phyloP scores from a whole-genome alignment of 108 stramenopile species.

The Skeletonema tropicum region DNA sequence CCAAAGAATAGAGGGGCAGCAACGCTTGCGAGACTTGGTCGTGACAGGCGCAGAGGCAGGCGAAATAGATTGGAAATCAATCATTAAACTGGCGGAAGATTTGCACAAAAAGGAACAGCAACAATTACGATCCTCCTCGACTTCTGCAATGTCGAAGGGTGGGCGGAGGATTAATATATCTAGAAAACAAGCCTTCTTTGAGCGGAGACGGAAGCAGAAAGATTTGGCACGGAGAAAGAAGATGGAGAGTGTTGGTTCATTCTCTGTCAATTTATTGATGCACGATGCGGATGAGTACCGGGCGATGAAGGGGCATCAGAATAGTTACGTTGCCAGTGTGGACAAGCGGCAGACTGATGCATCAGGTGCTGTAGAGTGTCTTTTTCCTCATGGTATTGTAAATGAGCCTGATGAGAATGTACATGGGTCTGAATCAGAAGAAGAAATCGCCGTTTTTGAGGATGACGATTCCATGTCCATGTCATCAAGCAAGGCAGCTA shows the following conservation, averaged over 20 bases:
- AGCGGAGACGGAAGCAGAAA: constrained; percentile 24
- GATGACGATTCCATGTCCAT: background rate
- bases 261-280: constrained; percentile 51
- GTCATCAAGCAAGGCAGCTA: background rate
- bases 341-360: background rate
- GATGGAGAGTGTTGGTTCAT: constrained; percentile 48
- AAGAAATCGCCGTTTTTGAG: constrained; percentile 1
- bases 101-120: constrained; percentile 46
- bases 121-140: constrained; percentile 10
- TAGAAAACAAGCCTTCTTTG: constrained; percentile 36
- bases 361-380: background rate
- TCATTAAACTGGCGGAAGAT: constrained; percentile 48
- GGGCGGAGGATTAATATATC: constrained; percentile 11
- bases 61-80: constrained; percentile 43
- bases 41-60: constrained; percentile 21
- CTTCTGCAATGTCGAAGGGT: background rate
- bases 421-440: background rate
- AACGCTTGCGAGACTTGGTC: constrained; percentile 33
- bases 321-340: background rate
- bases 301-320: background rate
- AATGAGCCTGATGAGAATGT: background rate
- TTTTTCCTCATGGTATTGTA: background rate
- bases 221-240: constrained; percentile 32
- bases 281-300: constrained; percentile 30
- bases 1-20: constrained; percentile 46